These are phyloP conservation scores for Mycena indigotica DNA, from an alignment of 768 basidiomycete species.

Conservation along the genomic window DNA sequence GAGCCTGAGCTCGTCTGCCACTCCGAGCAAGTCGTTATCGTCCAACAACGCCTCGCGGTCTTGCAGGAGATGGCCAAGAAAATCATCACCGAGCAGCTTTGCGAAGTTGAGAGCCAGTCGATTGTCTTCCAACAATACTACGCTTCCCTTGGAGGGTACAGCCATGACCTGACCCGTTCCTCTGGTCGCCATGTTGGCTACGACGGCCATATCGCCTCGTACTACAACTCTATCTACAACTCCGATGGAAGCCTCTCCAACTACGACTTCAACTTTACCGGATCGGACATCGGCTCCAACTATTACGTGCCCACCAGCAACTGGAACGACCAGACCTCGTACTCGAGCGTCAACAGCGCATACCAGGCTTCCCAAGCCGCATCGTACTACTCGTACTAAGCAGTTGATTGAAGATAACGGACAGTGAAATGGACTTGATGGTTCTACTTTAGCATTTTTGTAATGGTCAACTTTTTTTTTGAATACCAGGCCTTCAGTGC, in stretches of 20 bases:
- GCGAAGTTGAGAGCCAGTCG: constrained; percentile 54
- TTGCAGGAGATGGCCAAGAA: constrained; percentile 33
- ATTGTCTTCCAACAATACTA: constrained; percentile 49
- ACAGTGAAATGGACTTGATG: neutral
- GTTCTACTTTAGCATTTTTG: constrained; percentile 13
- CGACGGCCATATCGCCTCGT: constrained; percentile 39
- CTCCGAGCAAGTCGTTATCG: constrained; percentile 39
- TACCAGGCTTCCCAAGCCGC: constrained; percentile 37
- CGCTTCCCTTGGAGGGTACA: constrained; percentile 41
- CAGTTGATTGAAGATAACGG: too few relatives aligned
- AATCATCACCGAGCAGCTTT: constrained; percentile 50
- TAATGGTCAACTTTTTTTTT: constrained; percentile 13
- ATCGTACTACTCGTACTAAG: constrained; percentile 19
- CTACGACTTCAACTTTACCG: constrained; percentile 45
- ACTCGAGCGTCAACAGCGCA: constrained; percentile 36
- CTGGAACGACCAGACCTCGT: constrained; percentile 37
- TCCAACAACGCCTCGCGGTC: constrained; percentile 50
- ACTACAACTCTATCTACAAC: constrained; percentile 38
- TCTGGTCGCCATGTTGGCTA: constrained; percentile 35
- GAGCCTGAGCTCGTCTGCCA: constrained; percentile 41
- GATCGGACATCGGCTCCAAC: constrained; percentile 40
- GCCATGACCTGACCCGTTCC: constrained; percentile 42
- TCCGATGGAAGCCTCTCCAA: constrained; percentile 40
- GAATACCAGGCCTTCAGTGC: constrained; percentile 14
- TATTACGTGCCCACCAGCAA: constrained; percentile 43